Evolutionary conservation across 164 flowering plant genomes (phyloP).

Genomic region (Chimonanthus praecox): DNA sequence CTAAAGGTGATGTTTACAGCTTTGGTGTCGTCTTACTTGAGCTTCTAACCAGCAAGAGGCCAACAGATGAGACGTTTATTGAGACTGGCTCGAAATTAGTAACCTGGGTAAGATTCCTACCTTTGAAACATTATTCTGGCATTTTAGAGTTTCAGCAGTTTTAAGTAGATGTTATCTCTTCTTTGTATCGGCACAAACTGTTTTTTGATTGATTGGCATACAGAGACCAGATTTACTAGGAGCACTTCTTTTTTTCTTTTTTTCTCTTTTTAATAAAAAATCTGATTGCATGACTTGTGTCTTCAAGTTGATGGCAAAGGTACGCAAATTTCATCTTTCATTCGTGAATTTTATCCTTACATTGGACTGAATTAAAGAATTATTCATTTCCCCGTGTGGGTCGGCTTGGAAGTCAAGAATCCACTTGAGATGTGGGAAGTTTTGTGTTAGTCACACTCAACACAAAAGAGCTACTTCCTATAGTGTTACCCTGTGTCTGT

Average conservation of each 20-base stretch:
- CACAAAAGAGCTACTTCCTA: too few relatives aligned
- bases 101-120: slow-evolving; percentile 62
- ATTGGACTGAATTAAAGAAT: background rate
- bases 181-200: too few relatives aligned
- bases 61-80: slow-evolving; percentile 71
- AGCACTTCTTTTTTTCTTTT: too few relatives aligned
- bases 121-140: background rate
- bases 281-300: too few relatives aligned
- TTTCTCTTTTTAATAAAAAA: too few relatives aligned
- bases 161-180: background rate
- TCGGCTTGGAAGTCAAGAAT: background rate
- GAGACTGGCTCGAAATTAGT: slow-evolving; percentile 90
- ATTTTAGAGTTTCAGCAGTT: background rate
- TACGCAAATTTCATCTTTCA: background rate
- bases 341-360: background rate
- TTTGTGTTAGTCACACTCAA: too few relatives aligned
- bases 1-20: slow-evolving; percentile 94
- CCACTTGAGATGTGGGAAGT: too few relatives aligned
- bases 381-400: background rate
- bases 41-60: slow-evolving; percentile 82
- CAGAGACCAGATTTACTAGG: too few relatives aligned
- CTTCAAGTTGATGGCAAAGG: too few relatives aligned
- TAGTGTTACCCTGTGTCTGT: too few relatives aligned
- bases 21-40: slow-evolving; percentile 88
- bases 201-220: too few relatives aligned